Evolutionary conservation across 176 grass and related monocot species (phyloP).

Genomic region (Rhynchospora pubera): DNA sequence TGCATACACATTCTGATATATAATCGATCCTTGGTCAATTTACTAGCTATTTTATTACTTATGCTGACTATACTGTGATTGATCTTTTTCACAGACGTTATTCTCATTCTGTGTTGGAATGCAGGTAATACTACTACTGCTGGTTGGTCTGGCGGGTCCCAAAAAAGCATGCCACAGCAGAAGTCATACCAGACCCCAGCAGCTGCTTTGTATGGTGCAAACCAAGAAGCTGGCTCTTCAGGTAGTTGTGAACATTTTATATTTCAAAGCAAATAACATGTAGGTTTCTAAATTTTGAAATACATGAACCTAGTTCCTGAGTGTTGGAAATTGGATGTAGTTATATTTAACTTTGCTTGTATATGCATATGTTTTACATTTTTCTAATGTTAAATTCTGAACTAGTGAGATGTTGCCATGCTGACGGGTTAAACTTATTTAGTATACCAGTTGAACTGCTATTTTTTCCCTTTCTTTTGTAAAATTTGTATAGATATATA

Average conservation of each 20-base stretch:
- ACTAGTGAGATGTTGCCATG: not conserved
- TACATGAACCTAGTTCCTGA: not conserved
- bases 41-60: not conserved
- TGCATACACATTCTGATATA: not conserved
- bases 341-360: too few species aligned
- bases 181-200: constrained; percentile 71
- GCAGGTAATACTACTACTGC: constrained; percentile 34
- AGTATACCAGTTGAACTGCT: too few species aligned
- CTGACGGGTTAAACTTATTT: too few species aligned
- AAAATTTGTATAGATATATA: not conserved
- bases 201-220: constrained; percentile 64
- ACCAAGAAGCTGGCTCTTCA: constrained; percentile 45
- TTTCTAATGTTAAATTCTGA: not conserved
- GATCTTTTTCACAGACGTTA: not conserved
- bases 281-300: not conserved
- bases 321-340: not conserved
- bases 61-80: not conserved
- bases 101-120: not conserved
- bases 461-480: not conserved
- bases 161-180: constrained; percentile 48
- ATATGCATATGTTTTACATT: not conserved
- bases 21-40: not conserved
- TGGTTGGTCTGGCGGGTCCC: constrained; percentile 32
- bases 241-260: constrained; percentile 6
- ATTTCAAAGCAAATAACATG: not conserved